These are phyloP conservation scores for Starmerella sirachaensis DNA, from an alignment of 805 yeast species.

Conservation along the genomic window DNA sequence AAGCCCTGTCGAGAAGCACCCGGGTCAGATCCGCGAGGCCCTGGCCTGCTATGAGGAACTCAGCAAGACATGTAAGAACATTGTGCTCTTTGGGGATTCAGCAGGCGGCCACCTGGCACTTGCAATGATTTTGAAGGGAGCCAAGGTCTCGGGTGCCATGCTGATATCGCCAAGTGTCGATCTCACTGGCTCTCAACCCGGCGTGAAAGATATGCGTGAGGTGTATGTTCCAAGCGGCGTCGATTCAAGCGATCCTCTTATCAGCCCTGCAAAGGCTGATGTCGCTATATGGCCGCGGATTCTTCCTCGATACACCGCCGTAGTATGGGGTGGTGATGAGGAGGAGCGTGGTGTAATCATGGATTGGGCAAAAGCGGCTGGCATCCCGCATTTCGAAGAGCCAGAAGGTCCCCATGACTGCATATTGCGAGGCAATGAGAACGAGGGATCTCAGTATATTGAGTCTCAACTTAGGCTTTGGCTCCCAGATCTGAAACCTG, in stretches of 20 bases:
- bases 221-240: conserved; percentile 8
- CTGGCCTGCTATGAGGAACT: conserved; percentile 20
- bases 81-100: conserved; percentile 27
- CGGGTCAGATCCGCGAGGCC: conserved; percentile 25
- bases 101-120: conserved; percentile 27
- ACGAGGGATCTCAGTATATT: conserved; percentile 13
- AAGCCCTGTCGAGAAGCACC: conserved; percentile 21
- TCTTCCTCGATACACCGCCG: conserved; percentile 14
- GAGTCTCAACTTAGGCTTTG: conserved; percentile 4
- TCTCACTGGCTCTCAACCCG: conserved; percentile 7
- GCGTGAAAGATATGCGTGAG: conserved; percentile 13
- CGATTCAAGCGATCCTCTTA: conserved; percentile 14
- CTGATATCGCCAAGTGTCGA: conserved; percentile 20
- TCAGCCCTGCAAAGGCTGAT: conserved; percentile 15
- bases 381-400: conserved; percentile 17
- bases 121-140: conserved; percentile 11
- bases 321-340: conserved; percentile 22
- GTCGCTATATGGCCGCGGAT: conserved; percentile 11
- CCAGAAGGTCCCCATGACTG: conserved; percentile 22
- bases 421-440: conserved; percentile 16
- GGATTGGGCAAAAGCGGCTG: conserved; percentile 13
- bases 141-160: conserved; percentile 9
- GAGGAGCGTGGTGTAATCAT: conserved; percentile 11
- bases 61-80: conserved; percentile 15
- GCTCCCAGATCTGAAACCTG: too few species aligned